Evolutionary conservation across 371 early-diverging fungal genomes (phyloP), one percentile per base, ranked within the genome.

Genomic region (Mucor ambiguus): DNA sequence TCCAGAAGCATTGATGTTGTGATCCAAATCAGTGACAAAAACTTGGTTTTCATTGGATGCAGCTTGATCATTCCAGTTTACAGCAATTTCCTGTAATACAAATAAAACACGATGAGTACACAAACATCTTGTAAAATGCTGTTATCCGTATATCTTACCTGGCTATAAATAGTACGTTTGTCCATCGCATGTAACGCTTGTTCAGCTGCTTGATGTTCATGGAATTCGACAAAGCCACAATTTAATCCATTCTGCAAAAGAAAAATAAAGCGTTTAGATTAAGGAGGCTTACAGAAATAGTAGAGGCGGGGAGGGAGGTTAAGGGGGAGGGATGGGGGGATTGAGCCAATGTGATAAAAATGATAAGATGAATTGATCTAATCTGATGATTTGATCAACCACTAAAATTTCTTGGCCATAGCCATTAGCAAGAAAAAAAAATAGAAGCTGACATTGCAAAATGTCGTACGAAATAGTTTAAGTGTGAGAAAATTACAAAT

Each of bases 181-280:
- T 94, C 92, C 78, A 95, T 80, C n/a, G 74, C 74, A 69, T 89
- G 84, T 16, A 92, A 73, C 37, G 93, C 94, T 63, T 76, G 70
- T 56, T 90, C 91, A 30, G 96, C 96, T 41, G 81, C 76, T 33
- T 80, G 78, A 68, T 87, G 87, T 62, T 90, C 90, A 61, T 74
- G 70, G 79, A 92, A 92, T 75, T 93, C 93, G 41, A 95, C 85
- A 71, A 92, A 90, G 14, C 91, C 95, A 75, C 89, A 92, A 76
- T 87, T 89, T 55, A 87, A 70, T n/a, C 87, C 87, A 26, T 80
- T 81, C 69, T 69, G 7, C n/a, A n/a, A 68, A 6, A 48, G 7
- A 9, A 28, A 12, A 58, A 38, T 22, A 59, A 52, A 33, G 18
- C 9, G 30, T 22, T 28, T 33, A 48, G n/a, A 48, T 22, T 16